These are phyloP conservation scores for Aspergillus sp. DNA, from an alignment of 2,329 filamentous ascomycete species.

Conservation along the genomic window DNA sequence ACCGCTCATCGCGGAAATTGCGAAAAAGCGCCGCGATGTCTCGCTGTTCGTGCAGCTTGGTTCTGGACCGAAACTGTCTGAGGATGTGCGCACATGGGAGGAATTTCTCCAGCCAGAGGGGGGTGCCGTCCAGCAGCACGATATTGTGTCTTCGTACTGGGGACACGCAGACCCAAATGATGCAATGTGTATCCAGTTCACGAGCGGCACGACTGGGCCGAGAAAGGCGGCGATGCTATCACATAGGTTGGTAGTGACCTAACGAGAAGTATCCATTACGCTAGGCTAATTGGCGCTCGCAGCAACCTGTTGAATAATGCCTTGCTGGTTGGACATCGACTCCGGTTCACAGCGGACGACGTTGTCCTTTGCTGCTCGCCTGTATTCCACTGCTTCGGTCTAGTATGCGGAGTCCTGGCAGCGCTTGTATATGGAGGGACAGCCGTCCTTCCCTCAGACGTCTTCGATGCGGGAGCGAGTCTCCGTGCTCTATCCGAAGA, in stretches of 20 bases:
- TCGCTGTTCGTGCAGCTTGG: conserved; percentile 13
- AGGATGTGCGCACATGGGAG: neutral
- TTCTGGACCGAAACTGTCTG: neutral
- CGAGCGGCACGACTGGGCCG: conserved; percentile 56
- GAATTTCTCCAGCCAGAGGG: neutral
- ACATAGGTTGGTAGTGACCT: too few relatives aligned
- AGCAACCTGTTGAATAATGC: conserved; percentile 67
- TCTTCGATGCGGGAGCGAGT: conserved; percentile 58
- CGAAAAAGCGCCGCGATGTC: too few relatives aligned
- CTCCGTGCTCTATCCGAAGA: conserved; percentile 62
- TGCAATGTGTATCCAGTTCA: conserved; percentile 54
- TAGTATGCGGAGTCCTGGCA: conserved; percentile 44
- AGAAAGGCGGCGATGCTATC: too few relatives aligned
- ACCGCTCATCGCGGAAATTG: too few relatives aligned
- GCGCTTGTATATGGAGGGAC: conserved; percentile 42
- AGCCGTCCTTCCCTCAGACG: conserved; percentile 77
- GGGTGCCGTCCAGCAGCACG: neutral
- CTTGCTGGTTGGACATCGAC: conserved; percentile 71
- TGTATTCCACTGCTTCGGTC: conserved; percentile 52
- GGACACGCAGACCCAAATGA: neutral
- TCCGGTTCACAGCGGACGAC: conserved; percentile 62
- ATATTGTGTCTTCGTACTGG: neutral
- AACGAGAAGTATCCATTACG: too few relatives aligned
- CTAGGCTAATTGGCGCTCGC: conserved; percentile 22
- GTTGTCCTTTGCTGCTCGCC: conserved; percentile 74